Evolutionary conservation across 192 early-diverging fungal genomes (phyloP).

Genomic region (Funneliformis mosseae): DNA sequence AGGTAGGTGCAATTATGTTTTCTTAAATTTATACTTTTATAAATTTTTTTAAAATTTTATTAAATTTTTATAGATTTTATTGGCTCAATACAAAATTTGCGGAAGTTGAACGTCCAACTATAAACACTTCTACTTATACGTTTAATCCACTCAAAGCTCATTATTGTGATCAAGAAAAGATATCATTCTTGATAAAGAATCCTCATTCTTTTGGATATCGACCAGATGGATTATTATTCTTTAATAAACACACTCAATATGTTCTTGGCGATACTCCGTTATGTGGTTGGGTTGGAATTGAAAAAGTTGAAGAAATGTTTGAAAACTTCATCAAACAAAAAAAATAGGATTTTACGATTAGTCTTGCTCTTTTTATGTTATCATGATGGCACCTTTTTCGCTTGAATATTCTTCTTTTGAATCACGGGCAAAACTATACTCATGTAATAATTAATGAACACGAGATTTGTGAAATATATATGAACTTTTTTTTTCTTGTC

Average conservation of each 20-base stretch:
- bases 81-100: constrained; percentile 47
- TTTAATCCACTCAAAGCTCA: constrained; percentile 23
- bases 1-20: constrained; percentile 34
- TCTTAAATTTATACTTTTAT: background rate
- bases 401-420: no score
- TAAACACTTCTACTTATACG: constrained; percentile 13
- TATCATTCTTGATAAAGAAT: constrained; percentile 4
- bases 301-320: constrained; percentile 46
- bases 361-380: no score
- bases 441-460: no score
- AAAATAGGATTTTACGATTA: background rate
- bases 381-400: no score
- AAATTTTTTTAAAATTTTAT: background rate
- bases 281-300: constrained; percentile 55
- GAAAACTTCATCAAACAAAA: background rate
- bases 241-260: constrained; percentile 57
- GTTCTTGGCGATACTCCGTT: constrained; percentile 56
- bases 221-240: constrained; percentile 57
- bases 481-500: no score
- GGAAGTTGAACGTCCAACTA: constrained; percentile 48
- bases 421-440: no score
- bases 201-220: constrained; percentile 34
- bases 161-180: constrained; percentile 1
- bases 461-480: no score
- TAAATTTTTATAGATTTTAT: constrained; percentile 44